Base-by-base conservation (phyloP, 371 early-diverging fungal species). In the Rhizopus delemar region DNA sequence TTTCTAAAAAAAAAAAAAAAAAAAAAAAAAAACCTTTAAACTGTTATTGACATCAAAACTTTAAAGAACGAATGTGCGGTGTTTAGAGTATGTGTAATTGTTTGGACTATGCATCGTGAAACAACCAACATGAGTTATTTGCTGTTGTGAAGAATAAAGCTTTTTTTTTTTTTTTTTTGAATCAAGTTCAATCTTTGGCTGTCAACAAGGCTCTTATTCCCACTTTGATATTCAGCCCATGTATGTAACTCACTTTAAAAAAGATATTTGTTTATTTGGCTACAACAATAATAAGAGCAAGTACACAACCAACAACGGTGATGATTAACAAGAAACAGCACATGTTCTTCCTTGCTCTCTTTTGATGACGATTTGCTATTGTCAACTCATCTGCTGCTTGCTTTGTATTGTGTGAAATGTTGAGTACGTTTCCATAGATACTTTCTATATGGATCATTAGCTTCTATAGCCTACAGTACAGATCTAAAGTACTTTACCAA, bases 341-440 rank as follows among this genome's bases (percentile, higher is more conserved):
- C 85, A 90, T 89, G 46, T 84, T 86, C 67, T 89, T 91, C 62
- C 90, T 82, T 5, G 94, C 83, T 46, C 78, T 85, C 68, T 84
- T 85, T 59, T 95, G 96, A 62, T 93, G 84, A 32, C 86, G 84
- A 56, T 82, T 87, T 3, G 98, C 98, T 3, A 73, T 71, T 4
- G 82, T 74, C 54, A 98, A 76, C 63, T 98, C 93, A 22, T 85
- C 86, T 0, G 90, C 76, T 1, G 96, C 97, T 29, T 86, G 80
- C 31, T 87, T 86, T 45, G 91, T 87, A 56, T 93, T 88, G 57
- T 86, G 82, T 8, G 89, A 83, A 50, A 92, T 90, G 50, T 79
- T 84, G 41, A 86, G 80, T 4, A 98, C 91, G 69, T 97, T 98
- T 22, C 87, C 77, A 51, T 77, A 77, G 38, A 80, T 80, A 45